Percentiles rank a stretch among this genome's conserved stretches.
Evolutionary conservation across 2,329 filamentous ascomycete genomes (phyloP).

Genomic region (Ceratocystis destructans): DNA sequence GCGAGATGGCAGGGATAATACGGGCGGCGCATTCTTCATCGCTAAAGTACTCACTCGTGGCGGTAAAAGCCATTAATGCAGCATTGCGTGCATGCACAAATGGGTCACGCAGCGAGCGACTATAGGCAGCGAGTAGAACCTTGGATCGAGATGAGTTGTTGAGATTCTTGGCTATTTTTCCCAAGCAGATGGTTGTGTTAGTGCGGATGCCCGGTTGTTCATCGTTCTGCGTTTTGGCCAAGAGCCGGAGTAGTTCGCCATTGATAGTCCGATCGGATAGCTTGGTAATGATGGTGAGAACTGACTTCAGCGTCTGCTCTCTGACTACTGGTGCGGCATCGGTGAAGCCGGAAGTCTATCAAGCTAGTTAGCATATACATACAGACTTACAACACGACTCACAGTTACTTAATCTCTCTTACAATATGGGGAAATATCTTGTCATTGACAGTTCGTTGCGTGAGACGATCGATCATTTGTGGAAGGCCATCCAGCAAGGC

Average conservation of each 20-base stretch:
- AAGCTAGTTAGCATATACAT: background rate
- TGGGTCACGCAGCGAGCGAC: constrained; percentile 75
- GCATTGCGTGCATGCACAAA: constrained; percentile 92
- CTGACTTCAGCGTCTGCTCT: constrained; percentile 91
- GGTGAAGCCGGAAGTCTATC: constrained; percentile 78
- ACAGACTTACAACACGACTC: background rate
- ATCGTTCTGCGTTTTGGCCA: constrained; percentile 94
- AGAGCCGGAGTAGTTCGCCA: constrained; percentile 74
- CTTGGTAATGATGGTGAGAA: constrained; percentile 75
- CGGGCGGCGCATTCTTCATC: constrained; percentile 81
- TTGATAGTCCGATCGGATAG: constrained; percentile 87
- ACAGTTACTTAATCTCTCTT: constrained; percentile 21
- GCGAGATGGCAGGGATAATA: constrained; percentile 72
- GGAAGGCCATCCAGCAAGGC: constrained; percentile 81
- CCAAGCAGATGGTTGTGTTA: constrained; percentile 93
- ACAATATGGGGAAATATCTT: constrained; percentile 95
- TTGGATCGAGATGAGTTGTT: constrained; percentile 68
- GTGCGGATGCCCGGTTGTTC: constrained; percentile 95
- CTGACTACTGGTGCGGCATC: constrained; percentile 81
- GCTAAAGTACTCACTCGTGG: constrained; percentile 71
- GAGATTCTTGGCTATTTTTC: constrained; percentile 86
- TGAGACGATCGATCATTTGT: constrained; percentile 77
- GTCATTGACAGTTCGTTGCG: constrained; percentile 82
- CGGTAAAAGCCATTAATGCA: constrained; percentile 68
- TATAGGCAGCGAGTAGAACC: constrained; percentile 85